Evolutionary conservation across 371 early-diverging fungal genomes (phyloP), one percentile per base, ranked within the genome.

Genomic region (Circinella umbellata): DNA sequence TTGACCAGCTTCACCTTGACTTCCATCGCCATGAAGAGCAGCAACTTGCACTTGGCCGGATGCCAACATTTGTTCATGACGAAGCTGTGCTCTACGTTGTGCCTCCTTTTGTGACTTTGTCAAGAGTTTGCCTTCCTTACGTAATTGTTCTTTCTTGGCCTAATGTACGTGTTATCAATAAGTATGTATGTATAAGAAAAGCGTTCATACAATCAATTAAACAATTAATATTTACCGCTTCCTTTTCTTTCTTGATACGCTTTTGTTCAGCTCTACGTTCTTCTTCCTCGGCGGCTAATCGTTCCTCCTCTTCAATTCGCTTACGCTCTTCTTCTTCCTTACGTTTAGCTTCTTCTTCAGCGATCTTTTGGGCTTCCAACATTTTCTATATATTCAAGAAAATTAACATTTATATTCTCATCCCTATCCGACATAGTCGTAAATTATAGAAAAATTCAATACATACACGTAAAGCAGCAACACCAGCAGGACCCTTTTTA

Each of bases 81-180:
- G 89, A 60, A 90, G 81, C 65, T 92, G 86, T 59, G 90, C 92
- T 62, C 81, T 83, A 18, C 89, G 89, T 74, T 94, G 90, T 47
- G 92, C 94, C 72, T 92, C 93, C 82, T 94, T 96, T 80, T 99
- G 95, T n/a, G 95, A 89, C 76, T 95, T 94, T 49, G 97, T 95
- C 76, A 97, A 80, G 42, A 95, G 88, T 76, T 96, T 96, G 62
- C 99, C 98, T 64, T 94, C 91, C 76, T 93, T 95, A 63, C 91
- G 91, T 55, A 96, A 89, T 79, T 96, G 94, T 68, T 98, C 99
- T 49, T 89, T 88, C 80, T 93, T 94, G 47, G 86, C 85, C 89
- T 89, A 78, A 27, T 27, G 27, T 27, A 27, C 27, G 2, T 27
- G 27, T 27, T 27, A 27, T 27, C 27, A 27, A 27, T 27, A 27